Base-by-base conservation (phyloP, 441 rosid genomes). In the Gossypium gossypioides region DNA sequence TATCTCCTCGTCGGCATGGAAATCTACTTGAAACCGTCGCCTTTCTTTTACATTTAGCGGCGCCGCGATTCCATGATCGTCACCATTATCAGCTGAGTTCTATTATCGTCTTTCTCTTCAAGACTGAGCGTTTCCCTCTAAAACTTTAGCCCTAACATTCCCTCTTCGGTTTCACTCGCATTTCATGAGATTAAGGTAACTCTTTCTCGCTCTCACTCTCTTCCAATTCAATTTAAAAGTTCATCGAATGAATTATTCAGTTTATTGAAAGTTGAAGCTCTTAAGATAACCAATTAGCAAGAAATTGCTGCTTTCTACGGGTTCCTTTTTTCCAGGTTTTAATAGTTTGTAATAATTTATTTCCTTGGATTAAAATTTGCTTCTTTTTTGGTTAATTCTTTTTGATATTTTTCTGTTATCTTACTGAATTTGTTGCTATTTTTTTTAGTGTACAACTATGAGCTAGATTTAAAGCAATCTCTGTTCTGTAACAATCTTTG, bases 21-120 rank as follows among this genome's bases (percentile, higher is more conserved):
- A 25, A 10, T 29, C 16, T 12, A 68, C 42, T 40, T 68, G 71
- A 68, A 68, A 68, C 50, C 1, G 72, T 54, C 32, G 61, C 48
- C 18, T 0, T 68, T 52, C 5, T 29, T 52, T 10, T 52, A 3
- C 58, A 5, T 52, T 52, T 68, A 32, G 72, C 61, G 29, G 61
- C 72, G 50, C 46, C 16, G 10, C 34, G 27, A 68, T 15, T 52
- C 61, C 18, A 16, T 32, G 48, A 44, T 25, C 66, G 56, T 48
- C 66, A 13, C 54, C 4, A 1, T 57, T 15, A 54, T 32, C 32
- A 4, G 13, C 62, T 27, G 9, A 16, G 54, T 5, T 46, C 42
- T 6, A 4, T 29, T 22, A 8, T 32, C 16, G 2, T 32, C 13
- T 10, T 21, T 21, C 40, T 7, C 37, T 70, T 56, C 48, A 6